These are phyloP conservation scores for Pulveroboletus frians DNA, from an alignment of 768 basidiomycete species.

Conservation along the genomic window DNA sequence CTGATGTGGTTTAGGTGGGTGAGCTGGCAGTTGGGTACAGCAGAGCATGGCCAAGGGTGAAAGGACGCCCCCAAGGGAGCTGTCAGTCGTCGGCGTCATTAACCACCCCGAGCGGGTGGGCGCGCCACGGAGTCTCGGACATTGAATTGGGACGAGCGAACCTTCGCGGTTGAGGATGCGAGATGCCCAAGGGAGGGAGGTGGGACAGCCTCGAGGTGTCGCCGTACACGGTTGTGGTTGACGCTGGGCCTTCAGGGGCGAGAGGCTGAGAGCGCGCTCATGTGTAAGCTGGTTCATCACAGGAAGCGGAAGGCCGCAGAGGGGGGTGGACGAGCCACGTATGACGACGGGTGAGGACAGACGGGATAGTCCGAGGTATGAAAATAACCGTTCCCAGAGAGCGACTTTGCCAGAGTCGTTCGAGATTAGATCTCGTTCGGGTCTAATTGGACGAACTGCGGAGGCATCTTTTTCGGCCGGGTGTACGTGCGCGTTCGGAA, in stretches of 20 bases:
- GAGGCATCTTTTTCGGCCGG: not conserved
- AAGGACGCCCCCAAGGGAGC: not conserved
- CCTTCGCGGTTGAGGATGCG: constrained; percentile 26
- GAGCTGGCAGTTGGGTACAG: constrained; percentile 13
- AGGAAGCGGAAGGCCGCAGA: constrained; percentile 30
- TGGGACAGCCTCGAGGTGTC: constrained; percentile 11
- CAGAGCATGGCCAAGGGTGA: not conserved
- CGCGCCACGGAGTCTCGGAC: constrained; percentile 30
- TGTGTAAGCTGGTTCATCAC: constrained; percentile 13
- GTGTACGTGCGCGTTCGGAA: constrained; percentile 1
- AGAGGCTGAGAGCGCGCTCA: constrained; percentile 11
- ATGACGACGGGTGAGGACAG: not conserved
- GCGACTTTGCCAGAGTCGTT: not conserved
- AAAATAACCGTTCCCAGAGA: constrained; percentile 24
- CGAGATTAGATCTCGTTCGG: constrained; percentile 25
- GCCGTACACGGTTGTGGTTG: not conserved
- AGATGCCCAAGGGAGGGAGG: not conserved
- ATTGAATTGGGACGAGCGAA: constrained; percentile 24
- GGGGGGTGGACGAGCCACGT: constrained; percentile 6
- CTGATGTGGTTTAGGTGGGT: constrained; percentile 13
- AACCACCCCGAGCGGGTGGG: not conserved
- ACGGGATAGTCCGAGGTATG: constrained; percentile 20
- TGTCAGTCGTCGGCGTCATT: not conserved
- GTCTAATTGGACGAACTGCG: not conserved
- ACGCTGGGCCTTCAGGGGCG: constrained; percentile 1